Percentiles rank a stretch among this genome's conserved stretches.
phyloP scores from a whole-genome alignment of 345 rosid genomes.

The Raphanus raphanistrum region DNA sequence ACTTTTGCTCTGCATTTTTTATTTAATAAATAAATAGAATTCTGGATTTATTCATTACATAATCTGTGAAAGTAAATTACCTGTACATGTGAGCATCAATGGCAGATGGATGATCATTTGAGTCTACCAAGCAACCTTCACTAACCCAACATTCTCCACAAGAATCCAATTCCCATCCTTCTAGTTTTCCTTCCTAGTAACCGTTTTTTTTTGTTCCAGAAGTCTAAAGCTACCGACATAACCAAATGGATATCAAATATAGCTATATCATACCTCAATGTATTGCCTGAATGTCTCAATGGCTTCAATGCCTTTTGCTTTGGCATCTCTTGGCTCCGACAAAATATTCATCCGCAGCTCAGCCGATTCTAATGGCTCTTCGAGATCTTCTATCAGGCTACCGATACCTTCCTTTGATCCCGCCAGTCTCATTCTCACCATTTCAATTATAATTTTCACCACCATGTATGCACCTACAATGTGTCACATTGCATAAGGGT shows the following conservation, averaged over 20 bases:
- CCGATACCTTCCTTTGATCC: conserved; percentile 75
- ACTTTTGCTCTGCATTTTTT: conserved; percentile 58
- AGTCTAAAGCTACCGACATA: background rate
- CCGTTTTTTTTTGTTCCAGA: background rate
- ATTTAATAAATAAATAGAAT: background rate
- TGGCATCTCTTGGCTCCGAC: conserved; percentile 68
- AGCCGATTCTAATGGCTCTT: conserved; percentile 64
- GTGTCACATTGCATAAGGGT: background rate
- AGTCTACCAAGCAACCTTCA: conserved; percentile 89
- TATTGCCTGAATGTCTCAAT: conserved; percentile 66
- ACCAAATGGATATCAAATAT: background rate
- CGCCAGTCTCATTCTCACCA: conserved; percentile 75
- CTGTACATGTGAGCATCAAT: conserved; percentile 94
- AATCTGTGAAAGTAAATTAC: conserved; percentile 36
- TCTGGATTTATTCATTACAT: background rate
- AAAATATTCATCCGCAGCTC: conserved; percentile 75
- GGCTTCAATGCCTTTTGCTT: conserved; percentile 71
- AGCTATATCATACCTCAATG: conserved; percentile 52
- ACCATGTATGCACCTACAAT: conserved; percentile 86
- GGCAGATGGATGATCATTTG: conserved; percentile 64
- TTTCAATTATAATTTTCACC: conserved; percentile 82
- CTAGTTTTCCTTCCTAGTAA: conserved; percentile 59
- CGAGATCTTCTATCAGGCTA: conserved; percentile 69
- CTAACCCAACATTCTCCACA: conserved; percentile 96
- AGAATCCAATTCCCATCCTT: conserved; percentile 82